Percentiles rank a stretch among this genome's conserved stretches.
These are phyloP conservation scores for Camellia sinensis DNA, from an alignment of 148 eudicot genomes.

Conservation along the genomic window DNA sequence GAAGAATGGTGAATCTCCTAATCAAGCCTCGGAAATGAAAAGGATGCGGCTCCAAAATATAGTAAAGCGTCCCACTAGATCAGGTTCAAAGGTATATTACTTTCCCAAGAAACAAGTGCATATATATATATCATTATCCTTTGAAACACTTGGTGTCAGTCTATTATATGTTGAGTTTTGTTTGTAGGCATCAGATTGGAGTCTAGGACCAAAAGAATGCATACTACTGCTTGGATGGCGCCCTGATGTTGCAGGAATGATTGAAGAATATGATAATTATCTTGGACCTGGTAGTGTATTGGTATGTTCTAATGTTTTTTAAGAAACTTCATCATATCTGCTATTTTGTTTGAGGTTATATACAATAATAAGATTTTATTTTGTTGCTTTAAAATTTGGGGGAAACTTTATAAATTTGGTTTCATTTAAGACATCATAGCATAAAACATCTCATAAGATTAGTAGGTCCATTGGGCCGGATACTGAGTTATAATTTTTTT, in stretches of 20 bases:
- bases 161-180: conserved; percentile 10
- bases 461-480: no score
- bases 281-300: conserved; percentile 95
- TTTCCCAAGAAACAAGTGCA: not conserved
- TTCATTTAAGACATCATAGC: no score
- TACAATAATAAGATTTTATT: no score
- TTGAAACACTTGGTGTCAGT: not conserved
- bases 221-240: conserved; percentile 93
- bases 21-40: conserved; percentile 27
- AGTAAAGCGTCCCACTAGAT: conserved; percentile 48
- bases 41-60: conserved; percentile 50
- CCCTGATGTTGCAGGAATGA: conserved; percentile 73
- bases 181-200: conserved; percentile 66
- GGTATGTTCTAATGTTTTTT: conserved; percentile 41
- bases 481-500: no score
- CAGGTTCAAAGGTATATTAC: conserved; percentile 67
- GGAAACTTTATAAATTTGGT: no score
- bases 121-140: not conserved
- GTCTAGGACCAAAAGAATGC: conserved; percentile 75
- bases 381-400: no score
- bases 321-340: no score
- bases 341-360: no score
- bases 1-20: conserved; percentile 27
- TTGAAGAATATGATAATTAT: conserved; percentile 83
- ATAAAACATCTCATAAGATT: no score